These are phyloP conservation scores for Saccharomycopsis vini DNA, from an alignment of 805 yeast genomes.

Conservation along the genomic window DNA sequence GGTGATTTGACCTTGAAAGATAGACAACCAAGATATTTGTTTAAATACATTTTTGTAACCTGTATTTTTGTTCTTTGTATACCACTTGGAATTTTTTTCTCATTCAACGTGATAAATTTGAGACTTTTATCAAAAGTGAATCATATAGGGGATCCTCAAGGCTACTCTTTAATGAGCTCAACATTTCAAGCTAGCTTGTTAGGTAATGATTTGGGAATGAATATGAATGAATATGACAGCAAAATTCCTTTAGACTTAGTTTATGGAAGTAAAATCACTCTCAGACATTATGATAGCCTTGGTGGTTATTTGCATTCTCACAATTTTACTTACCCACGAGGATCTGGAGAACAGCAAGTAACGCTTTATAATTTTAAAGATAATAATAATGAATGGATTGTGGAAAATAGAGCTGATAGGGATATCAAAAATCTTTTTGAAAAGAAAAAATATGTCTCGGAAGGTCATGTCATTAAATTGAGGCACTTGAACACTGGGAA, in stretches of 20 bases:
- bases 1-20: conserved; percentile 55
- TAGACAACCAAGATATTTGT: conserved; percentile 31
- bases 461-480: conserved; percentile 53
- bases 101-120: conserved; percentile 10
- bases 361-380: conserved; percentile 58
- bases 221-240: conserved; percentile 48
- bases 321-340: conserved; percentile 49
- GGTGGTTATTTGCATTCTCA: conserved; percentile 84
- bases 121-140: conserved; percentile 11
- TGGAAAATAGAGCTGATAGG: conserved; percentile 37
- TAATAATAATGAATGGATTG: conserved; percentile 61
- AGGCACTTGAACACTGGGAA: conserved; percentile 62
- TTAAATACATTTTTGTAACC: conserved; percentile 45
- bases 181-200: conserved; percentile 14
- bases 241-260: conserved; percentile 40
- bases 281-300: conserved; percentile 35
- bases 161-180: conserved; percentile 13
- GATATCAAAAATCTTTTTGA: conserved; percentile 33
- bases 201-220: conserved; percentile 21
- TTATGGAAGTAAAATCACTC: conserved; percentile 31
- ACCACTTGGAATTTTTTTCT: conserved; percentile 9
- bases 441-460: conserved; percentile 31
- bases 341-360: conserved; percentile 71
- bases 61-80: conserved; percentile 22
- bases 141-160: conserved; percentile 25